Conservation (phyloP, 176 grass and related monocot genomes). For the Carex scoparia region DNA sequence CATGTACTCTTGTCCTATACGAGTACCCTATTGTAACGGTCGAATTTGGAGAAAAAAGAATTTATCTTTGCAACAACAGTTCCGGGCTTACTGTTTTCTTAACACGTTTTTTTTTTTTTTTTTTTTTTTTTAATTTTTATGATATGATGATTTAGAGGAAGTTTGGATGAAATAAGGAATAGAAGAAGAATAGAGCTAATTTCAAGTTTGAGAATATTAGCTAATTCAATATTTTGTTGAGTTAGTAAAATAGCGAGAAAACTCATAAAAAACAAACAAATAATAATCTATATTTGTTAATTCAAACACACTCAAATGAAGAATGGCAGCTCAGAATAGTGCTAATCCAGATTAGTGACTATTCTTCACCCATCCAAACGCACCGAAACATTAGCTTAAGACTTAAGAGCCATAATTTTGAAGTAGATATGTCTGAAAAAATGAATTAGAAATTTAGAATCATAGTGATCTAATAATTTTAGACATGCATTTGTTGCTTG, state of each 20-base stretch:
- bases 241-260: no score
- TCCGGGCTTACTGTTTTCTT: background rate
- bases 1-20: background rate
- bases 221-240: background rate
- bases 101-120: no score
- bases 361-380: no score
- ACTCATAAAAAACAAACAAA: no score
- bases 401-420: background rate
- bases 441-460: background rate
- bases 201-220: background rate
- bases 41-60: background rate
- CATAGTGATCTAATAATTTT: background rate
- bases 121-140: background rate
- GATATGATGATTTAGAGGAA: background rate
- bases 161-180: no score
- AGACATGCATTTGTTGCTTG: background rate
- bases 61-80: background rate
- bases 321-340: no score
- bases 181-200: no score
- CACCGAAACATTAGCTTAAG: no score
- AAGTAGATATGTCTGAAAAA: background rate
- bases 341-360: no score
- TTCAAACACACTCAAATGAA: no score
- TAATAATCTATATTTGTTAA: no score
- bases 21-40: slow-evolving; percentile 1